Evolutionary conservation across 2,329 filamentous ascomycete genomes (phyloP), one percentile per base, ranked within the genome.

Genomic region (Cladosporium sp.): DNA sequence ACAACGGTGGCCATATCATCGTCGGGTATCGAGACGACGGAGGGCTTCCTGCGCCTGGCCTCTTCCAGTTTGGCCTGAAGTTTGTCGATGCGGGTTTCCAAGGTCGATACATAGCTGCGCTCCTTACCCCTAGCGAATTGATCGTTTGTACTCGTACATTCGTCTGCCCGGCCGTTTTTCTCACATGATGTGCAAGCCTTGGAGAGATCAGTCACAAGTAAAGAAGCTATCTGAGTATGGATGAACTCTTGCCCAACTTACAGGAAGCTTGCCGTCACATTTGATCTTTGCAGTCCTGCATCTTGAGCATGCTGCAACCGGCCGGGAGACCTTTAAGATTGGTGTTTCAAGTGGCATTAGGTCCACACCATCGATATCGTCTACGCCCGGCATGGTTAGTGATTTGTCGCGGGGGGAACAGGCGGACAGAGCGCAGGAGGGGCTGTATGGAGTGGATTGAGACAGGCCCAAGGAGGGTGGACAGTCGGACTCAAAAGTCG

Each of bases 71-170:
- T 86, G 69, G 85, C 87, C 73, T 96, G 90, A 8, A 97, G 82
- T 73, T 89, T 90, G 72, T 97, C 92, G 64, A 96, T 87, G 58
- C 90, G 87, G 15, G 92, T 85, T 72, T 97, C 93, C n/a, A 99
- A 81, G 0, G 93, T 95, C 7, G 93, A 91, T 44, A 97, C 92
- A 79, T 97, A 99, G 74, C 92, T 97, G 68, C 93, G 82, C 71
- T 97, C 94, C 73, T 97, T 97, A 60, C 94, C 94, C 61, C 91
- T 83, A 0, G 93, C 92, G 74, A 97, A 97, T 71, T 97, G 91
- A 70, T 97, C 93, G 68, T 95, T 97, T 7, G 91, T 92, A 57
- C 91, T 91, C 6, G 91, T 96, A 72, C 94, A 99, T 70, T 95
- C 91, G 60, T 81, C 86, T 56, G 89, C 86, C 61, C 91, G 88